Percentiles rank a stretch among this genome's conserved stretches.
phyloP scores from a whole-genome alignment of 768 basidiomycete species.

The Podaxis sp. region DNA sequence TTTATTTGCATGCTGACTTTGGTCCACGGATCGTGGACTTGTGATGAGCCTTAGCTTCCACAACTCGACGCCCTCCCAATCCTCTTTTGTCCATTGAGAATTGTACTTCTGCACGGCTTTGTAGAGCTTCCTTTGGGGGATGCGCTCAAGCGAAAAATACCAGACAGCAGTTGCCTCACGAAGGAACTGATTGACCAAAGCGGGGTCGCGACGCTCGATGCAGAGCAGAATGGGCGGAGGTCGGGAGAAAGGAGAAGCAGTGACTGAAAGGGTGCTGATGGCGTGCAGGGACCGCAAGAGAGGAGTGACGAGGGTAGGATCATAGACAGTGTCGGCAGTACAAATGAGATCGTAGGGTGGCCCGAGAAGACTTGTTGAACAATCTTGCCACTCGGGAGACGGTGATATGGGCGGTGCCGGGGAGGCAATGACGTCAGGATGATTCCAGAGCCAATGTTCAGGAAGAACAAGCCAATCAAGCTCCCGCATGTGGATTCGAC shows the following conservation, averaged over 20 bases:
- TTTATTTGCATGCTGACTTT: not conserved
- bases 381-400: slow-evolving; percentile 9
- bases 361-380: slow-evolving; percentile 20
- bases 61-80: slow-evolving; percentile 82
- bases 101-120: slow-evolving; percentile 58
- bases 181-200: slow-evolving; percentile 55
- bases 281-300: slow-evolving; percentile 64
- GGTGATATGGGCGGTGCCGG: slow-evolving; percentile 17
- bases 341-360: slow-evolving; percentile 75
- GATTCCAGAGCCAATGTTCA: slow-evolving; percentile 51
- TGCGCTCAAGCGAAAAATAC: slow-evolving; percentile 53
- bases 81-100: slow-evolving; percentile 55
- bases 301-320: slow-evolving; percentile 53
- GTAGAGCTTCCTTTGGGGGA: slow-evolving; percentile 53
- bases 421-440: slow-evolving; percentile 28
- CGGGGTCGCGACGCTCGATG: slow-evolving; percentile 75
- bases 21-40: slow-evolving; percentile 11
- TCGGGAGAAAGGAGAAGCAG: slow-evolving; percentile 22
- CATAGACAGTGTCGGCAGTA: slow-evolving; percentile 82
- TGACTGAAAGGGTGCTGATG: slow-evolving; percentile 37
- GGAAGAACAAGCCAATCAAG: slow-evolving; percentile 68
- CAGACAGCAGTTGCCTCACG: slow-evolving; percentile 48
- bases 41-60: slow-evolving; percentile 51
- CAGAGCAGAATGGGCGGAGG: slow-evolving; percentile 56
- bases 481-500: slow-evolving; percentile 52